Evolutionary conservation across 1,139 yeast genomes (phyloP).

Genomic region (Yamadazyma dushanensis): DNA sequence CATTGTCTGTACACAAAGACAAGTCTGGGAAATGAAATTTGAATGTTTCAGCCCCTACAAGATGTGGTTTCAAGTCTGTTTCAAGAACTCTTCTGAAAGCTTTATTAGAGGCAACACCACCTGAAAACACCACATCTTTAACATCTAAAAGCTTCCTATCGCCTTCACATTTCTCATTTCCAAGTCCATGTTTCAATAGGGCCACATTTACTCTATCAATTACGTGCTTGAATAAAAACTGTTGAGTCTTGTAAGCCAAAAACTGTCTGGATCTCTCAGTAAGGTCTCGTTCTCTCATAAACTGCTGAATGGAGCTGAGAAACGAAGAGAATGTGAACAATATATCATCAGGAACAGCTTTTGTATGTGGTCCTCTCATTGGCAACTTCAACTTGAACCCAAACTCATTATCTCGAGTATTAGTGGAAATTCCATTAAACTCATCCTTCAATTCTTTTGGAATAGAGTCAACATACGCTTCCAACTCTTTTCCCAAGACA

Average conservation of each 20-base stretch:
- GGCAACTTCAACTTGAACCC: slow-evolving; percentile 33
- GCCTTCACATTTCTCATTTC: slow-evolving; percentile 20
- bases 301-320: slow-evolving; percentile 53
- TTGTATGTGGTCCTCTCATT: slow-evolving; percentile 32
- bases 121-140: slow-evolving; percentile 73
- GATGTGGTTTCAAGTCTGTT: slow-evolving; percentile 26
- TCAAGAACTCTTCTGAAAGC: slow-evolving; percentile 54
- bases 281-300: slow-evolving; percentile 16
- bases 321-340: slow-evolving; percentile 81
- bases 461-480: slow-evolving; percentile 47
- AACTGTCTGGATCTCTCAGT: slow-evolving; percentile 28
- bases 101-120: slow-evolving; percentile 88
- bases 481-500: slow-evolving; percentile 85
- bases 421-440: slow-evolving; percentile 24
- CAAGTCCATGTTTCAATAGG: slow-evolving; percentile 34
- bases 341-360: slow-evolving; percentile 28
- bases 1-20: slow-evolving; percentile 86
- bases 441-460: slow-evolving; percentile 20
- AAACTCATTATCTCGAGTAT: slow-evolving; percentile 28
- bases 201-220: slow-evolving; percentile 62
- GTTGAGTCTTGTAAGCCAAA: slow-evolving; percentile 66
- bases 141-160: slow-evolving; percentile 43
- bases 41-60: slow-evolving; percentile 10
- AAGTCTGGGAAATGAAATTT: slow-evolving; percentile 65
- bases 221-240: slow-evolving; percentile 68